Conservation (phyloP, 1,284 basidiomycete species). For the Ceratobasidium sp. region DNA sequence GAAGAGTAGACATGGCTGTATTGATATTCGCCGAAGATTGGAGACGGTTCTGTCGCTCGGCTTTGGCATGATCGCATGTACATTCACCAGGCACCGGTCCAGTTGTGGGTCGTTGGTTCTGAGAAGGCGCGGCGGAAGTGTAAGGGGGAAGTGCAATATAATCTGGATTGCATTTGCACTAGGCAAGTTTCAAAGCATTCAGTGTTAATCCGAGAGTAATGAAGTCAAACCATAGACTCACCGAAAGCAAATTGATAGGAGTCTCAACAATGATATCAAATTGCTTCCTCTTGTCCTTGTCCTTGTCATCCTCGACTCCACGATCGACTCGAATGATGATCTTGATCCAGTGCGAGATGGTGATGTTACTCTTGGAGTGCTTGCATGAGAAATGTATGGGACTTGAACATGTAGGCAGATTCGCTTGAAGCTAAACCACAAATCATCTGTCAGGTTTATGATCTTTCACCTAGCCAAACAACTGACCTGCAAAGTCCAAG, state of each 20-base stretch:
- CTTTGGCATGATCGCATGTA: conserved; percentile 20
- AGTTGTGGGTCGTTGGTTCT: conserved; percentile 48
- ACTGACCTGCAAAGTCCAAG: conserved; percentile 60
- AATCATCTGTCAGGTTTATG: too few species aligned
- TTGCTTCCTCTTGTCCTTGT: conserved; percentile 75
- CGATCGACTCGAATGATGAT: conserved; percentile 85
- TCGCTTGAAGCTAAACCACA: conserved; percentile 45
- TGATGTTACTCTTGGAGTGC: conserved; percentile 82
- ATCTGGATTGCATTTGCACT: conserved; percentile 83
- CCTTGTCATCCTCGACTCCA: conserved; percentile 70
- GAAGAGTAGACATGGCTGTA: neutral
- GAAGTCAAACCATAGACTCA: conserved; percentile 53
- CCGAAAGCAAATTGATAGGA: conserved; percentile 80
- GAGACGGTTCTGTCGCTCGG: conserved; percentile 19
- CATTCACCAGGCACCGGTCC: conserved; percentile 50
- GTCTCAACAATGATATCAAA: conserved; percentile 92
- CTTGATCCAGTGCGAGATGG: conserved; percentile 81
- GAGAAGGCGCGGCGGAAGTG: conserved; percentile 52
- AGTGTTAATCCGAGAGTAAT: too few species aligned
- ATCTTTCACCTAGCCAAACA: too few species aligned
- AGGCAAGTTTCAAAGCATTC: too few species aligned
- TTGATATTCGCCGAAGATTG: neutral
- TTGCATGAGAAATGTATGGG: conserved; percentile 82
- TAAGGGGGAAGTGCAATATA: conserved; percentile 79
- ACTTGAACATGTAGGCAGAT: conserved; percentile 54